Percentiles rank a stretch among this genome's conserved stretches.
Conservation (phyloP, 306 rosid species). For the Glycine tomentella region DNA sequence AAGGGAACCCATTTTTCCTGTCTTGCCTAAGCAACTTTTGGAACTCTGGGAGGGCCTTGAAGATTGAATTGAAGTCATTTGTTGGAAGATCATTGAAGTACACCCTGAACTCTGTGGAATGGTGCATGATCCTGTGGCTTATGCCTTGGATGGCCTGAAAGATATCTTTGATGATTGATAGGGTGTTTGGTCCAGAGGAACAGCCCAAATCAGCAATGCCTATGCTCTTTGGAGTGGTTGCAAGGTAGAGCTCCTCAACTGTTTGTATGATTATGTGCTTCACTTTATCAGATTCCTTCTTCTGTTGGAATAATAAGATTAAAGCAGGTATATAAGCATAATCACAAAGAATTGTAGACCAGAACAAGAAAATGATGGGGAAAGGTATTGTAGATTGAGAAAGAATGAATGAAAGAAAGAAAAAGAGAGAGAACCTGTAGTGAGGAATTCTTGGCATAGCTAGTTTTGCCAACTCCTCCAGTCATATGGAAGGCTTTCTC, state of each 20-base stretch:
- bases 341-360: not conserved
- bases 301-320: slow-evolving; percentile 53
- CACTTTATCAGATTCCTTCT: slow-evolving; percentile 76
- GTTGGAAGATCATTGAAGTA: slow-evolving; percentile 94
- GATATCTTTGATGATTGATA: slow-evolving; percentile 79
- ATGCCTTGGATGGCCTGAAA: slow-evolving; percentile 62
- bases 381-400: not conserved
- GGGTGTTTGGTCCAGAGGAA: slow-evolving; percentile 87
- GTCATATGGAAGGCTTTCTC: slow-evolving; percentile 86
- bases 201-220: slow-evolving; percentile 96
- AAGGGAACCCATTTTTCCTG: slow-evolving; percentile 51
- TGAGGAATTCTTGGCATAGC: slow-evolving; percentile 90
- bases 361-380: not conserved
- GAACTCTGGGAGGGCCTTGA: slow-evolving; percentile 85
- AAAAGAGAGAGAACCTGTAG: slow-evolving; percentile 62
- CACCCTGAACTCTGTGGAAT: slow-evolving; percentile 68
- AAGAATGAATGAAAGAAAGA: not conserved
- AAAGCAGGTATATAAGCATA: not conserved
- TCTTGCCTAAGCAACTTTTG: slow-evolving; percentile 58
- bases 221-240: slow-evolving; percentile 70
- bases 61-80: slow-evolving; percentile 95
- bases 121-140: slow-evolving; percentile 54
- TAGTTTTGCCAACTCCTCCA: slow-evolving; percentile 86
- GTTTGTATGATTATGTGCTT: slow-evolving; percentile 79
- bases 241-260: slow-evolving; percentile 64